Percentiles rank a stretch among this genome's conserved stretches.
Conservation (phyloP, 192 early-diverging fungal genomes). For the Entrophospora sp. region DNA sequence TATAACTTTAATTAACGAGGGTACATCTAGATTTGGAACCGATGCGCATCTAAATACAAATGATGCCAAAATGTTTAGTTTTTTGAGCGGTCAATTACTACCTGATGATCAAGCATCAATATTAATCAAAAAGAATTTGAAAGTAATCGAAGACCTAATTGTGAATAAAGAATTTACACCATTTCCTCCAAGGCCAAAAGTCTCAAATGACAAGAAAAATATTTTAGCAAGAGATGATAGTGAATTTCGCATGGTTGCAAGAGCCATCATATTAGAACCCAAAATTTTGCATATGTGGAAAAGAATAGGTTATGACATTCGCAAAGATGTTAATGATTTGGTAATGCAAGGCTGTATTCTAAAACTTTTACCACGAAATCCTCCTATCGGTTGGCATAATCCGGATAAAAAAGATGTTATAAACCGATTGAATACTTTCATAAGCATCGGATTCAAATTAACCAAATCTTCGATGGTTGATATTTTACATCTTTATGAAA, state of each 20-base stretch:
- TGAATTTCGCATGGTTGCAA: not conserved
- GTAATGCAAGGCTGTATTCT: constrained; percentile 3
- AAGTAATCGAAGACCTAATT: constrained; percentile 9
- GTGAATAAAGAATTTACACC: not conserved
- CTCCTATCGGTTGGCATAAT: not conserved
- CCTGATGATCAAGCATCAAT: not conserved
- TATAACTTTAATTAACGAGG: not conserved
- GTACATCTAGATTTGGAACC: not conserved
- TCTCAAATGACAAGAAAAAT: not conserved
- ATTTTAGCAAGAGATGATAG: not conserved
- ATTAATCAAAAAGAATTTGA: not conserved
- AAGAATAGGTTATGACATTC: constrained; percentile 4
- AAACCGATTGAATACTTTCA: not conserved
- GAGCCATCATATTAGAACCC: not conserved
- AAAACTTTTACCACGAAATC: not conserved
- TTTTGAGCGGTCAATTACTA: not conserved
- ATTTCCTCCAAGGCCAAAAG: not conserved
- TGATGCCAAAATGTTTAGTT: not conserved
- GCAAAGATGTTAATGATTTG: constrained; percentile 1
- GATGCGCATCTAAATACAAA: not conserved
- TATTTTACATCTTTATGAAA: too few species aligned
- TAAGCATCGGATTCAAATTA: not conserved
- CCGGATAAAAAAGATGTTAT: not conserved
- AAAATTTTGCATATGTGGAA: not conserved
- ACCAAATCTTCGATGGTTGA: too few species aligned